Base-by-base conservation (phyloP, 73 alveolate species). In the Durusdinium trenchii region DNA sequence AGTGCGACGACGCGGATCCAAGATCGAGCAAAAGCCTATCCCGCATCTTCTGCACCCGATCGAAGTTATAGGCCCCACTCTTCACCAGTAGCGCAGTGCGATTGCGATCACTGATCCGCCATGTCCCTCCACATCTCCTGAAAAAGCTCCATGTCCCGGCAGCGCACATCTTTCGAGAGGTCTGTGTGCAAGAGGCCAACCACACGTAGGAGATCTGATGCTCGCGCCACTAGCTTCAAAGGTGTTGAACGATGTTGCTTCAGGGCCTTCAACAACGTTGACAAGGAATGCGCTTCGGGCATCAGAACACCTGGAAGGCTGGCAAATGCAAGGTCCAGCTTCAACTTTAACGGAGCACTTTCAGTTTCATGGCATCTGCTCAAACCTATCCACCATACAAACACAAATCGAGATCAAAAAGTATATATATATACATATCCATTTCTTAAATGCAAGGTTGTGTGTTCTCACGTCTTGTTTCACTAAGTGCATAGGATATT, bases 131-230 rank as follows among this genome's bases (percentile, higher is more conserved):
- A 79, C 90, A 84, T 54, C 94, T 50, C 64, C 69, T 87, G 95
- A 69, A 87, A 61, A 23, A 87, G 85, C 51, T 69, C 79, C 32
- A 71, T 69, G 43, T 87, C 95, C 26, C 95, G 79, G 48, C 95
- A 67, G 3, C 85, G 95, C 18, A 87, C 86, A 42, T 87, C 95
- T 62, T 62, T 69, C 5, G 95, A 87, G 40, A 87, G 73, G 43
- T 87, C 95, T 40, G 57, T 14, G 67, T 87, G 73, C 43, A 87
- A 48, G 52, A 23, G 38, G 64, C 84, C 51, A 38, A 87, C 95
- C 51, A 79, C 69, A 35, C 67, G 43, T 3, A 79, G 20, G 30
- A 79, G 90, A 45, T 79, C 90, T 26, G 32, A 62, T 3, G 90
- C 90, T 3, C 90, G 90, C 6, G 46, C 69, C 48, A 79, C 43